phyloP scores from a whole-genome alignment of 2,329 filamentous ascomycete species.

The Ophiosphaerella korrae region DNA sequence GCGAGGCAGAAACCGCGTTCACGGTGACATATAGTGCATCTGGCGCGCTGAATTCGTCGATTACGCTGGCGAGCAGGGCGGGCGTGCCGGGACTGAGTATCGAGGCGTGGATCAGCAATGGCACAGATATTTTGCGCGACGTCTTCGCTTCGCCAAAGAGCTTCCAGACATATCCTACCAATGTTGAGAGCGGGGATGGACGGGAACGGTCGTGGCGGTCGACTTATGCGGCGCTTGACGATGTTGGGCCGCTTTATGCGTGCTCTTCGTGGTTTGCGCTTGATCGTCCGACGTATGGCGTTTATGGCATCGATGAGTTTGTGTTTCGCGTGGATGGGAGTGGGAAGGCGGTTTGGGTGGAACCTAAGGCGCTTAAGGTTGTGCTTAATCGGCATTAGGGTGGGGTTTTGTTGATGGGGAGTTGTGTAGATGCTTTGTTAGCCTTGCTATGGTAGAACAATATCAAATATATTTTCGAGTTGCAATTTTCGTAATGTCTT shows the following conservation, averaged over 20 bases:
- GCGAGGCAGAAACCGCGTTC: constrained; percentile 30
- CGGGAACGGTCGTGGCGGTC: constrained; percentile 10
- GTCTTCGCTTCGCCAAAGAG: not conserved
- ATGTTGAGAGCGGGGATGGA: constrained; percentile 8
- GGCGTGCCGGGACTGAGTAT: constrained; percentile 35
- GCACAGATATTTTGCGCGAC: constrained; percentile 30
- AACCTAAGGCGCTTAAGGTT: constrained; percentile 10
- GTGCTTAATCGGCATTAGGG: constrained; percentile 1
- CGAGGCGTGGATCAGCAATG: constrained; percentile 37
- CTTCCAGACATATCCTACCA: constrained; percentile 17
- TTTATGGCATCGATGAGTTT: constrained; percentile 13
- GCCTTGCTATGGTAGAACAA: too few relatives aligned
- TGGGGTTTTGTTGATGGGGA: too few relatives aligned
- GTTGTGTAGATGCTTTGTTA: too few relatives aligned
- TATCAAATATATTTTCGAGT: too few relatives aligned
- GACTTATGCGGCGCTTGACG: not conserved
- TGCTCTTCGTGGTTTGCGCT: constrained; percentile 16
- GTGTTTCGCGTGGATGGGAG: constrained; percentile 8
- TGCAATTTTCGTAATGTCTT: too few relatives aligned
- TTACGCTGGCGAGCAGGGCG: constrained; percentile 28
- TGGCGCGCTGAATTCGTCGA: constrained; percentile 29
- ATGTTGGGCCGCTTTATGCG: constrained; percentile 11
- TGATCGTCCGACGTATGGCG: constrained; percentile 11
- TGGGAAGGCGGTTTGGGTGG: constrained; percentile 8
- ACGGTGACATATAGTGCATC: constrained; percentile 30